phyloP scores from a whole-genome alignment of 257 asterid genomes.

The Forsythia suspensa region DNA sequence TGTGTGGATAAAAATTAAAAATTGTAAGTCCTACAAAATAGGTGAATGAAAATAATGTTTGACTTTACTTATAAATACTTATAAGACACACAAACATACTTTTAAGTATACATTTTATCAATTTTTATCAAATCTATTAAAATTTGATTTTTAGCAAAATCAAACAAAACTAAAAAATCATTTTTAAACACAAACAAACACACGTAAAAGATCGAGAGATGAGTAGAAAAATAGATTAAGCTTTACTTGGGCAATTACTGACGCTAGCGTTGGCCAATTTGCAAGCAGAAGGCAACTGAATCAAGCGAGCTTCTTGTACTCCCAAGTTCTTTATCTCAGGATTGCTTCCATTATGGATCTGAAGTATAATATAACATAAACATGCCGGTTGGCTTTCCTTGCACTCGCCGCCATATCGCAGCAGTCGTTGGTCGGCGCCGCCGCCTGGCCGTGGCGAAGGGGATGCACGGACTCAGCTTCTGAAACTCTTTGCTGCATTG shows the following conservation, averaged over 20 bases:
- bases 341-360: conserved; percentile 38
- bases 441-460: conserved; percentile 40
- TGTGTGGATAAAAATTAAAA: no score
- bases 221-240: neutral
- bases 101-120: no score
- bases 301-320: conserved; percentile 39
- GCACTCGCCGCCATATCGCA: conserved; percentile 33
- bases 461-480: conserved; percentile 34
- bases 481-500: conserved; percentile 30
- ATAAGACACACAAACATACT: no score
- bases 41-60: no score
- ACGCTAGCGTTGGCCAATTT: conserved; percentile 34
- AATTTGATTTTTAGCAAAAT: no score
- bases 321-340: conserved; percentile 43
- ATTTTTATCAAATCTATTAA: no score
- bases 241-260: conserved; percentile 46
- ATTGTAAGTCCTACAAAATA: no score
- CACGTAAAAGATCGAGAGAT: no score
- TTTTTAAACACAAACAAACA: neutral
- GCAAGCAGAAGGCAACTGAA: conserved; percentile 50
- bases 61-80: no score
- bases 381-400: conserved; percentile 37
- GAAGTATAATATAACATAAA: conserved; percentile 40
- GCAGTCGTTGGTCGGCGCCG: conserved; percentile 37
- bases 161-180: no score